Percentiles rank a stretch among this genome's conserved stretches.
These are phyloP conservation scores for Paracorniculantispora psalliotae DNA, from an alignment of 2,329 filamentous ascomycete genomes.

Conservation along the genomic window DNA sequence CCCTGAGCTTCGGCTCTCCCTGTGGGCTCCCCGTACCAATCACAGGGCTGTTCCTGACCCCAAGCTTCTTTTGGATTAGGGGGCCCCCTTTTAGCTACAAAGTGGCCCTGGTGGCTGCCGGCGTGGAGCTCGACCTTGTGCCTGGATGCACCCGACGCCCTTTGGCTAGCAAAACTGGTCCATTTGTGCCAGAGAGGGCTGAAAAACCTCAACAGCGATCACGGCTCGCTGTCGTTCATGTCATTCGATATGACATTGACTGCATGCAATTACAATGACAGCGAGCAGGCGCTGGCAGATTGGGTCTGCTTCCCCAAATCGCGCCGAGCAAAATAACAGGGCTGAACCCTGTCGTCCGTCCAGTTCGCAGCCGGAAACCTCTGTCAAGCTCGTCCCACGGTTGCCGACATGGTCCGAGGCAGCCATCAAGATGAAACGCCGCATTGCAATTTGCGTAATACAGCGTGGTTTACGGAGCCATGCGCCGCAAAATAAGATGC, in stretches of 20 bases:
- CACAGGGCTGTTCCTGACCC: slow-evolving; percentile 17
- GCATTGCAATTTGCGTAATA: not conserved
- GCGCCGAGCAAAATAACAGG: not conserved
- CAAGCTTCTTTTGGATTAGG: slow-evolving; percentile 5
- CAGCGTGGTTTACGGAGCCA: not conserved
- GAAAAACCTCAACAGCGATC: not conserved
- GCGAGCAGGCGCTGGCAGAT: too few species aligned
- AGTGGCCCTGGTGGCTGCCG: not conserved
- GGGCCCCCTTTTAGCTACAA: not conserved
- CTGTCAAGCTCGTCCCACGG: not conserved
- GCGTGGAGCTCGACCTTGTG: not conserved
- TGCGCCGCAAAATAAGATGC: not conserved
- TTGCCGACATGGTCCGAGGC: slow-evolving; percentile 2
- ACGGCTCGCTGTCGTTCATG: too few species aligned
- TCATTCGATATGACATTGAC: too few species aligned
- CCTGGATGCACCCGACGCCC: not conserved
- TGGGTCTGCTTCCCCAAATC: too few species aligned
- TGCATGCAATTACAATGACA: too few species aligned
- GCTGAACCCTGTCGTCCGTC: not conserved
- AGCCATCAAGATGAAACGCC: slow-evolving; percentile 11
- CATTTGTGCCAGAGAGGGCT: not conserved
- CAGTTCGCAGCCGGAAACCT: not conserved
- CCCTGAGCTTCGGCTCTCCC: slow-evolving; percentile 11
- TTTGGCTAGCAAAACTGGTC: not conserved
- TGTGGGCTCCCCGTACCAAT: slow-evolving; percentile 17